Evolutionary conservation across 805 yeast species (phyloP).

Genomic region (Metschnikowia kunwiensis): DNA sequence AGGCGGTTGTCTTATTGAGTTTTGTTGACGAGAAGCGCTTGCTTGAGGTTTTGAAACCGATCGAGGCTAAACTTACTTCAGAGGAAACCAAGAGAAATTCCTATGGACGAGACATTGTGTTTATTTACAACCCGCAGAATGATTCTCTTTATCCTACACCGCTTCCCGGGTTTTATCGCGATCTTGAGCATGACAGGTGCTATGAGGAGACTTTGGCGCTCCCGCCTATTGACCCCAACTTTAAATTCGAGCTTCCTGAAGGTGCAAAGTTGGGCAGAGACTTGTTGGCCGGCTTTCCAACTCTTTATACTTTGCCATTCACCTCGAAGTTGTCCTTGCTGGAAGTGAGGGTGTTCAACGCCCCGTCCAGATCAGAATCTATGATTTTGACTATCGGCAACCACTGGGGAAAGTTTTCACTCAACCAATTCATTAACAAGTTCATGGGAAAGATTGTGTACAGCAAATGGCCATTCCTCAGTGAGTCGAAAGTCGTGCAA

Average conservation of each 20-base stretch:
- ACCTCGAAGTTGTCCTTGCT: conserved; percentile 51
- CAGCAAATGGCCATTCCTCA: conserved; percentile 86
- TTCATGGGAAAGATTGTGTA: conserved; percentile 62
- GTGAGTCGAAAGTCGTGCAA: conserved; percentile 69
- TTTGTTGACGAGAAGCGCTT: conserved; percentile 85
- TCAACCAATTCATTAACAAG: conserved; percentile 64
- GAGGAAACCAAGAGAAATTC: conserved; percentile 75
- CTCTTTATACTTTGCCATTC: conserved; percentile 69
- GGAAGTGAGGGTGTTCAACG: conserved; percentile 76
- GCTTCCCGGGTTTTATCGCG: conserved; percentile 69
- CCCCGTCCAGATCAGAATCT: conserved; percentile 80
- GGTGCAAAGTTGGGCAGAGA: conserved; percentile 71
- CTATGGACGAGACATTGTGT: conserved; percentile 67
- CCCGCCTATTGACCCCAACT: conserved; percentile 45
- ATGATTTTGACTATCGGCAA: conserved; percentile 64
- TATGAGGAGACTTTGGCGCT: conserved; percentile 54
- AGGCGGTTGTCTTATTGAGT: conserved; percentile 88
- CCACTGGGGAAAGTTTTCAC: conserved; percentile 50
- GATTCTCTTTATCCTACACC: conserved; percentile 70
- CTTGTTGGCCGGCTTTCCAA: conserved; percentile 86
- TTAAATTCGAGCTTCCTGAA: conserved; percentile 55
- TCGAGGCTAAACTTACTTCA: conserved; percentile 56
- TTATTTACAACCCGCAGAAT: conserved; percentile 72
- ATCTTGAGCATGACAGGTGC: conserved; percentile 78
- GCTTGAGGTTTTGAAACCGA: conserved; percentile 66